These are phyloP conservation scores for Arthrobotrys iridis DNA, from an alignment of 2,329 filamentous ascomycete species.

Conservation along the genomic window DNA sequence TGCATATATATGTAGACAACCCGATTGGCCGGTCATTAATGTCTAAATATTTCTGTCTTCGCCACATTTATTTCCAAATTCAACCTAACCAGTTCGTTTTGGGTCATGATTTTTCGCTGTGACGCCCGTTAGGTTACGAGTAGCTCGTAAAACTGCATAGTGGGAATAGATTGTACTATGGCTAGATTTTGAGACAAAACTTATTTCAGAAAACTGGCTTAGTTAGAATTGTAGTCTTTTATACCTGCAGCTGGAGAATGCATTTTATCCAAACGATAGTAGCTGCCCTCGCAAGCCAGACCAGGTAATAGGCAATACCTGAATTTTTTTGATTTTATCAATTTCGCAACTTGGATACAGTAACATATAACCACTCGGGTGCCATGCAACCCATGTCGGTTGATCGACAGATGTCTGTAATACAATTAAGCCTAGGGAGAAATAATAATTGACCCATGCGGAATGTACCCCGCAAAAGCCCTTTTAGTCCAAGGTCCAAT, in stretches of 20 bases:
- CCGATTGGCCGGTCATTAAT: conserved; percentile 6
- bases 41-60: neutral
- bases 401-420: no score
- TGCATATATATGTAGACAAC: neutral
- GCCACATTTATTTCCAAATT: no score
- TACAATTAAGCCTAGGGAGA: no score
- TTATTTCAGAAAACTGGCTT: no score
- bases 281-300: no score
- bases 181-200: neutral
- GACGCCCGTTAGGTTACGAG: conserved; percentile 1
- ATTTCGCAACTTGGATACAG: no score
- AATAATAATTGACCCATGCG: neutral
- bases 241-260: neutral
- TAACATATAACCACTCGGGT: no score
- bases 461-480: neutral
- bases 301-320: no score
- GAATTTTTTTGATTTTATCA: no score
- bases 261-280: no score
- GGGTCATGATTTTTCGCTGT: neutral
- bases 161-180: neutral
- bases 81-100: neutral
- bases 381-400: no score
- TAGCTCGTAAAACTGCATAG: neutral
- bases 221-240: no score
- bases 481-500: neutral